These are phyloP conservation scores for Fusarium armeniacum DNA, from an alignment of 2,329 filamentous ascomycete genomes.

Conservation along the genomic window DNA sequence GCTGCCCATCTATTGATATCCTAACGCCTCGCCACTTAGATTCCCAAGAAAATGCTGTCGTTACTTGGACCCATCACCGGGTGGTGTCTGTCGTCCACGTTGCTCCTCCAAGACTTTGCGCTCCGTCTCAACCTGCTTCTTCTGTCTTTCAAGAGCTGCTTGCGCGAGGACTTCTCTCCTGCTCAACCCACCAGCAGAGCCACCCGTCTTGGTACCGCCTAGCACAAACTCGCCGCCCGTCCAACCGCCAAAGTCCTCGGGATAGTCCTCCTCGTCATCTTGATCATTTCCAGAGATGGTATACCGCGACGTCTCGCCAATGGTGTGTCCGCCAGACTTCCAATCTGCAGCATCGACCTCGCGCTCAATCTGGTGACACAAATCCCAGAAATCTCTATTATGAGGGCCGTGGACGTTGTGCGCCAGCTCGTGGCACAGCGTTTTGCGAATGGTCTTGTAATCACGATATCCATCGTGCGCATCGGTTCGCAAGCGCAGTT, in stretches of 20 bases:
- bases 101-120: conserved; percentile 52
- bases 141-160: conserved; percentile 56
- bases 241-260: conserved; percentile 79
- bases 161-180: conserved; percentile 80
- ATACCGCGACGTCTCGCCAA: conserved; percentile 75
- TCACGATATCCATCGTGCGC: conserved; percentile 94
- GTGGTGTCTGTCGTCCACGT: conserved; percentile 40
- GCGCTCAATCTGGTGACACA: conserved; percentile 87
- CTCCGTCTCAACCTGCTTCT: conserved; percentile 53
- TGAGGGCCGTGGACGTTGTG: conserved; percentile 92
- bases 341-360: conserved; percentile 88
- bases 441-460: conserved; percentile 91
- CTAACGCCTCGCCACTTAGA: conserved; percentile 17
- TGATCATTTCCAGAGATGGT: conserved; percentile 66
- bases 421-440: conserved; percentile 93
- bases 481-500: conserved; percentile 91
- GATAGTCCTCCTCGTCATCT: conserved; percentile 60
- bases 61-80: conserved; percentile 47
- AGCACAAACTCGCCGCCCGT: conserved; percentile 83
- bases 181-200: conserved; percentile 65
- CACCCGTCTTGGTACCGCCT: conserved; percentile 66
- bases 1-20: conserved; percentile 26
- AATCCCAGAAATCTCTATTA: conserved; percentile 88
- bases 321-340: conserved; percentile 75
- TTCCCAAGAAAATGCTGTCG: neutral